A percentile compares a stretch with the other conserved stretches of the same genome.
These are phyloP conservation scores for Globisporangium barbulae DNA, from an alignment of 352 stramenopile species.

Conservation along the genomic window DNA sequence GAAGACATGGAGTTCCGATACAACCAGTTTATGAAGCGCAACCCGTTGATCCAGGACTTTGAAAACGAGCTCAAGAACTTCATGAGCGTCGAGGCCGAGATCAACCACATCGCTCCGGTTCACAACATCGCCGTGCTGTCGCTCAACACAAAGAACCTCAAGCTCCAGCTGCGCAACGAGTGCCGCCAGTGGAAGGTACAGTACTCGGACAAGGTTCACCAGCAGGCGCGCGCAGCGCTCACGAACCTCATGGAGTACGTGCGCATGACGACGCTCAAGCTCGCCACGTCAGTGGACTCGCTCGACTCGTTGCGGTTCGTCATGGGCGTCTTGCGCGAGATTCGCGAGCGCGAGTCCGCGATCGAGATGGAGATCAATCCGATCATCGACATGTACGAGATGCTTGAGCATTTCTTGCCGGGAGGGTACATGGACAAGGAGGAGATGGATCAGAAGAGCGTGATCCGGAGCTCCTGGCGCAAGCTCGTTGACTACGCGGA, in stretches of 20 bases:
- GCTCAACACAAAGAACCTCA: conserved; percentile 87
- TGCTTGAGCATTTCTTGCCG: conserved; percentile 87
- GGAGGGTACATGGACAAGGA: conserved; percentile 85
- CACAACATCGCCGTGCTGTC: conserved; percentile 86
- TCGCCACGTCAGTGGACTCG: conserved; percentile 61
- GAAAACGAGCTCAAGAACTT: conserved; percentile 79
- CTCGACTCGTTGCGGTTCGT: conserved; percentile 77
- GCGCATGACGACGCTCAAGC: conserved; percentile 65
- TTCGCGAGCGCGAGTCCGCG: conserved; percentile 79
- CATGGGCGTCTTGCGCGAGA: conserved; percentile 82
- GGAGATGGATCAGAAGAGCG: conserved; percentile 90
- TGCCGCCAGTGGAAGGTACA: conserved; percentile 85
- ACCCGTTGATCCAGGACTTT: conserved; percentile 81
- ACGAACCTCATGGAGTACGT: conserved; percentile 80
- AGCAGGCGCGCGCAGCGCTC: conserved; percentile 62
- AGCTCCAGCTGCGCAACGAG: conserved; percentile 81
- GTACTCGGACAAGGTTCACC: conserved; percentile 82
- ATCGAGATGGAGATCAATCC: conserved; percentile 90
- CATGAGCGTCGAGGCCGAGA: conserved; percentile 76
- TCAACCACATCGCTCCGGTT: conserved; percentile 71
- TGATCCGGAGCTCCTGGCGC: conserved; percentile 78
- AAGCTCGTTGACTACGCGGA: conserved; percentile 89
- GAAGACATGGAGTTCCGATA: conserved; percentile 87
- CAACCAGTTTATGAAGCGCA: conserved; percentile 82
- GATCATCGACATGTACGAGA: conserved; percentile 88